These are phyloP conservation scores for Saccharum hybrid DNA, from an alignment of 202 grass and related monocot species.

Conservation along the genomic window DNA sequence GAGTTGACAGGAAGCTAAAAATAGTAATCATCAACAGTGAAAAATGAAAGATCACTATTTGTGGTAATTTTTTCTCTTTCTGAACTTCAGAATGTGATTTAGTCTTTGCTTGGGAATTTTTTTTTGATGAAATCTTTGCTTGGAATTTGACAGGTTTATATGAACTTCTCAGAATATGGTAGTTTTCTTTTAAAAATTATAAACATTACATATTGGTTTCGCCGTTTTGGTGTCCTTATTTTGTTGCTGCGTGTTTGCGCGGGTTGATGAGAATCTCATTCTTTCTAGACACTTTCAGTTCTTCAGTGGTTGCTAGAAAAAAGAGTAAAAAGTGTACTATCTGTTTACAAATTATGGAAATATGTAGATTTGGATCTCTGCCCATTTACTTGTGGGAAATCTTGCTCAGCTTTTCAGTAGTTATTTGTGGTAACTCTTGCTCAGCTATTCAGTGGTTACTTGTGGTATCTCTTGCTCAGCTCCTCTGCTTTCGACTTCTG, in stretches of 20 bases:
- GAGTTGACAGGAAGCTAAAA: too few species aligned
- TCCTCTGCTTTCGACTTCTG: background rate
- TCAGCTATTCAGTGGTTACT: conserved; percentile 1
- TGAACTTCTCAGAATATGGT: background rate
- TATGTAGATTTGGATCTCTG: background rate
- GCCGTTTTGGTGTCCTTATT: background rate
- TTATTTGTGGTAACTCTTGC: conserved; percentile 4
- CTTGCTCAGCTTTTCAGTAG: background rate
- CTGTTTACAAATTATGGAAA: conserved; percentile 1
- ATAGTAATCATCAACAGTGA: too few species aligned
- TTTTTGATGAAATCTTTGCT: too few species aligned
- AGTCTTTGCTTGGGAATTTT: too few species aligned
- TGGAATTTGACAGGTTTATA: too few species aligned
- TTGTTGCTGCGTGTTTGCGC: background rate
- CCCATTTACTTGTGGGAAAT: background rate
- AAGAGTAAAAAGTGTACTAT: background rate
- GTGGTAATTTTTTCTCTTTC: too few species aligned
- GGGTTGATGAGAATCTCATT: conserved; percentile 6
- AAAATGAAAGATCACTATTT: too few species aligned
- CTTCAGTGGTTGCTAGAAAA: conserved; percentile 13
- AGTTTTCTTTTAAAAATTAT: background rate
- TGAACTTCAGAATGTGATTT: too few species aligned
- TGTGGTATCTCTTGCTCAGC: background rate
- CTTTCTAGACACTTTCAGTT: background rate
- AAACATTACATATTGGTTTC: background rate